Conservation (phyloP, 352 stramenopile genomes). For the Phytophthora ohioensis region DNA sequence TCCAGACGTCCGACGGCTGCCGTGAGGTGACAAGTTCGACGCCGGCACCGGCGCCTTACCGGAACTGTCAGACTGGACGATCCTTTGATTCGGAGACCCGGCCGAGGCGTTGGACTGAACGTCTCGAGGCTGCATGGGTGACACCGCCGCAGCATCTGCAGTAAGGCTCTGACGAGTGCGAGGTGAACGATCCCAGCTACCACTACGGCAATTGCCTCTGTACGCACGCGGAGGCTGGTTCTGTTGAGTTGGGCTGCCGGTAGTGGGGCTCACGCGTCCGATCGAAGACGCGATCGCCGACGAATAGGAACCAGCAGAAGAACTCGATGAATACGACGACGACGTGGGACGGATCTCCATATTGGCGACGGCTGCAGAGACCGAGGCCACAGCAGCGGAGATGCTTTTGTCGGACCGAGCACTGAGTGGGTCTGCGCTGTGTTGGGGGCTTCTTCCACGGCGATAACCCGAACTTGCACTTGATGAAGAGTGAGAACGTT, state of each 20-base stretch:
- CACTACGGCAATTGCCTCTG: constrained; percentile 28
- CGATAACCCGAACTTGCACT: constrained; percentile 14
- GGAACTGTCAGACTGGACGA: constrained; percentile 15
- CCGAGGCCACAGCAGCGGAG: constrained; percentile 26
- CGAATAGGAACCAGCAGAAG: constrained; percentile 31
- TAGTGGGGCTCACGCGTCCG: no score
- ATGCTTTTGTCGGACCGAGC: constrained; percentile 21
- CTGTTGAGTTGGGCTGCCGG: constrained; percentile 14
- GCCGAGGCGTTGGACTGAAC: constrained; percentile 16
- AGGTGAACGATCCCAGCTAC: constrained; percentile 23
- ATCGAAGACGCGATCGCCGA: constrained; percentile 5
- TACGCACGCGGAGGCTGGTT: constrained; percentile 11
- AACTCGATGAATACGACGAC: constrained; percentile 32
- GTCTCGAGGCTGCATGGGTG: constrained; percentile 10
- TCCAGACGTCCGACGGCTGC: constrained; percentile 5
- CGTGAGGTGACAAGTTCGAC: constrained; percentile 18
- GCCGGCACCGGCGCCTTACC: constrained; percentile 28
- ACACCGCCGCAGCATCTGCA: constrained; percentile 14
- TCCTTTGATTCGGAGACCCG: neutral
- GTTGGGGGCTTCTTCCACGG: constrained; percentile 18
- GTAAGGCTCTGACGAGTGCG: constrained; percentile 1
- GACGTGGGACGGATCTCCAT: constrained; percentile 25
- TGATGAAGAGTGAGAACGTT: constrained; percentile 23
- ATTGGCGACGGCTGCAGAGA: constrained; percentile 14
- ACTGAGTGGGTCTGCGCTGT: constrained; percentile 23